Evolutionary conservation across 129 eudicot species (phyloP), one percentile per base, ranked within the genome.

Genomic region (Arctium lappa): DNA sequence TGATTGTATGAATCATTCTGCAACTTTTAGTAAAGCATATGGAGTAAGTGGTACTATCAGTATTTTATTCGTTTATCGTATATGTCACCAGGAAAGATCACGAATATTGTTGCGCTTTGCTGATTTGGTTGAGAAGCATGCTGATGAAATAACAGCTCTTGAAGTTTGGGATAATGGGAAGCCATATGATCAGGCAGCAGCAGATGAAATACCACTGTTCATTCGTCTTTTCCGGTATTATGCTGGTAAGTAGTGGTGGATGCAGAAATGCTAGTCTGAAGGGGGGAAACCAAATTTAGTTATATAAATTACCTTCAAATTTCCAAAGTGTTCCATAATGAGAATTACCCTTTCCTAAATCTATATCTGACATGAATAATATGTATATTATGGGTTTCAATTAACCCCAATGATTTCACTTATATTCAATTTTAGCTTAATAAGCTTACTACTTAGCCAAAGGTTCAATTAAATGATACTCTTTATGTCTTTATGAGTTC

Each of bases 121-220:
- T 82, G 97, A 92, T 89, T 89, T 94, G 83, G 79, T 89, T 80
- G 98, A 94, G 73, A 88, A 94, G 75, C 90, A 94, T 84, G 87
- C 66, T 38, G 88, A 92, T 77, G 97, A 89, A 73, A 76, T 92
- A 75, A 94, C 98, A 42, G 97, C 93, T 40, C 96, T 94, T 42
- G 97, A 94, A 84, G 91, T 89, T 34, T 94, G 98, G 98, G 97
- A 92, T 80, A 92, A 87, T 39, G 97, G 98, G 82, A 94, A 94
- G 86, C 91, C 97, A 16, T 91, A 89, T 77, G 92, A 88, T 63
- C 97, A 92, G 50, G 87, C 98, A 27, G 85, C 92, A 8, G 7
- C 72, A 80, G 75, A 73, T 42, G 98, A 94, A 86, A 83, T 94
- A 73, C 97, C 97, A 11, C 56, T 86, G 63, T 50, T 94, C 60